Conservation (phyloP, 768 basidiomycete genomes). For the Termitomyces sp. region DNA sequence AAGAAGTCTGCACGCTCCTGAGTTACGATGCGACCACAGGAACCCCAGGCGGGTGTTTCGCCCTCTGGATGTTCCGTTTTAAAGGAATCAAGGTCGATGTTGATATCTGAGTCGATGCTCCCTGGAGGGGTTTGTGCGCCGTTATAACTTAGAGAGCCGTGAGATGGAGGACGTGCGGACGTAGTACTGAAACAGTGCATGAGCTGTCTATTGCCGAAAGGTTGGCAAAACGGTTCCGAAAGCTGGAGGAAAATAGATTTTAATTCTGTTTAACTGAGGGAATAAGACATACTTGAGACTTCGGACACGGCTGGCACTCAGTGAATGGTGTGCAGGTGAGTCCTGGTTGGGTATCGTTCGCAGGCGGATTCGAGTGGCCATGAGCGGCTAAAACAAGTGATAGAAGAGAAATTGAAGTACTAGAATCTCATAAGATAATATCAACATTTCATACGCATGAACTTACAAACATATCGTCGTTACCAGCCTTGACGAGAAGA, state of each 20-base stretch:
- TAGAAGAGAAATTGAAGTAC: conserved; percentile 14
- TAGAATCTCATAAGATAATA: conserved; percentile 1
- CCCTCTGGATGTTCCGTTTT: conserved; percentile 26
- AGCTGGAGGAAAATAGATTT: conserved; percentile 39
- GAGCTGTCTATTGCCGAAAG: conserved; percentile 90
- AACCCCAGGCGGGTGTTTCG: conserved; percentile 83
- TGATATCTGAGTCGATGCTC: conserved; percentile 2
- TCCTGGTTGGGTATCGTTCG: conserved; percentile 24
- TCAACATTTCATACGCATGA: background rate
- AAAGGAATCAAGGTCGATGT: background rate
- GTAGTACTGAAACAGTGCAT: conserved; percentile 67
- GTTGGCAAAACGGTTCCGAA: conserved; percentile 86
- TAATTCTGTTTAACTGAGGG: background rate
- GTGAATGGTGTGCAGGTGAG: conserved; percentile 51
- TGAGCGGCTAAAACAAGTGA: conserved; percentile 11
- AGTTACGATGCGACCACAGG: conserved; percentile 80
- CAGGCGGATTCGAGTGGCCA: conserved; percentile 7
- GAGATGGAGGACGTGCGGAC: conserved; percentile 16
- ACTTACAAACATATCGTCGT: conserved; percentile 28
- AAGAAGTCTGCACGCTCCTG: conserved; percentile 84
- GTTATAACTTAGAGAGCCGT: conserved; percentile 3
- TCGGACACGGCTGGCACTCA: conserved; percentile 57
- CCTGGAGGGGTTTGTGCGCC: conserved; percentile 17
- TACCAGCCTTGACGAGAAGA: conserved; percentile 25
- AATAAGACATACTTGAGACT: conserved; percentile 42